Evolutionary conservation across 495 filamentous ascomycete genomes (phyloP).

Genomic region (Talaromyces liani): DNA sequence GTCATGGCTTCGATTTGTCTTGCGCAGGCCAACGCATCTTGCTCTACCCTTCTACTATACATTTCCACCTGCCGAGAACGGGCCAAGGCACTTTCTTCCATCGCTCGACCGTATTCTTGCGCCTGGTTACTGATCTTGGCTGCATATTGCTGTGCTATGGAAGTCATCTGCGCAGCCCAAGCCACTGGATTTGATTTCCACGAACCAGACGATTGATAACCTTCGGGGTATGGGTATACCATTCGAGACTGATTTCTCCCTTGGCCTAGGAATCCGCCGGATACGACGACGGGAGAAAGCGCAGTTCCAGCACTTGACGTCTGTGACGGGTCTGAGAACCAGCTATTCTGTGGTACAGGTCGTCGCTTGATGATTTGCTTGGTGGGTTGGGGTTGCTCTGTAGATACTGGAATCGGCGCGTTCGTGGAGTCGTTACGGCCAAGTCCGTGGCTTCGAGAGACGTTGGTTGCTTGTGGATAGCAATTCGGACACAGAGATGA

Average conservation of each 20-base stretch:
- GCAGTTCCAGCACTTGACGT: not conserved
- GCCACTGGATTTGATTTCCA: conserved; percentile 17
- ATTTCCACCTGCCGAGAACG: conserved; percentile 37
- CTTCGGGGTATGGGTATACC: not conserved
- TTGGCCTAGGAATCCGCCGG: not conserved
- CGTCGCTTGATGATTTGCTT: not conserved
- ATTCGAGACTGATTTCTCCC: conserved; percentile 10
- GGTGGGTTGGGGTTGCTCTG: conserved; percentile 8
- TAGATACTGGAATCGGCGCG: conserved; percentile 5
- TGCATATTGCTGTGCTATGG: conserved; percentile 36
- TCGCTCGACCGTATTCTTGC: conserved; percentile 31
- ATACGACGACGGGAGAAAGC: not conserved
- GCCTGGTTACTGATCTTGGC: conserved; percentile 35
- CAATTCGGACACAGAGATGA: conserved; percentile 38
- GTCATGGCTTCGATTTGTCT: conserved; percentile 38
- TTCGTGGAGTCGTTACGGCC: conserved; percentile 10
- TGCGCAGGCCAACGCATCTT: conserved; percentile 32
- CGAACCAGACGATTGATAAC: not conserved
- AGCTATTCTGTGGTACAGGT: conserved; percentile 5
- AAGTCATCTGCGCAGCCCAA: conserved; percentile 30
- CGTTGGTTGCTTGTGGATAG: conserved; percentile 35
- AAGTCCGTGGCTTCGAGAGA: conserved; percentile 17
- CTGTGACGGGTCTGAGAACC: not conserved
- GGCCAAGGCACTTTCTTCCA: conserved; percentile 35
- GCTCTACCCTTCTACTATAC: conserved; percentile 34